Evolutionary conservation across 208 protist species (phyloP), one percentile per base, ranked within the genome.

Genomic region (Wallacemonas sp.): DNA sequence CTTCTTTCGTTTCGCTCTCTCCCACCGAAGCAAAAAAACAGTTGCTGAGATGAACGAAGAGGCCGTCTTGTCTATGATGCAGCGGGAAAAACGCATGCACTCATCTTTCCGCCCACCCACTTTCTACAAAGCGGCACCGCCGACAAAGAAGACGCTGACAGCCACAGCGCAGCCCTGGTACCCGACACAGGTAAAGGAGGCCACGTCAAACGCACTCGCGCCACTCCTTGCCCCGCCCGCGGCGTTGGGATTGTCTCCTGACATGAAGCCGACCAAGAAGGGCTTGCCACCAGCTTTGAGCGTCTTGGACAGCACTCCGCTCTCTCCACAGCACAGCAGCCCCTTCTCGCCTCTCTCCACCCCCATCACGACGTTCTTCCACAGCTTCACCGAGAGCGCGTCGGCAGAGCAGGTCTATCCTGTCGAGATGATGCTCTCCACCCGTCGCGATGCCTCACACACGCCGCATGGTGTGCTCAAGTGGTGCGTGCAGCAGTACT

Each of bases 391-490:
- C 30, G 68, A 85, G 19, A 62, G 66, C 17, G 89, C 89, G 9
- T 80, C 70, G 27, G 65, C 54, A 19, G 63, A 24, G 30, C 64
- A 77, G 1, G 74, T 86, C 24, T 95, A 95, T 58, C 79, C 90
- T 21, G 36, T 88, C 24, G 82, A 88, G 38, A 93, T 93, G 90
- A 93, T 93, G 60, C 61, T 90, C 65, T 91, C 83, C 4, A 76
- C 82, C 8, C 86, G 90, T 31, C 71, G 77, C 21, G 86, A 93
- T 62, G 86, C 86, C 19, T 84, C 90, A 21, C 90, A 95, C 76
- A 95, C 90, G 33, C 90, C 90, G 17, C 84, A 91, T 59, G 86
- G 90, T 11, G 84, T 95, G 27, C 72, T 95, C 30, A 61, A 68
- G 34, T 95, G 90, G 90, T 85, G 74, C 31, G 73, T 93, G 62